Percentiles rank a stretch among this genome's conserved stretches.
Conservation (phyloP, 169 alveolate genomes). For the Eimeria zaria region DNA sequence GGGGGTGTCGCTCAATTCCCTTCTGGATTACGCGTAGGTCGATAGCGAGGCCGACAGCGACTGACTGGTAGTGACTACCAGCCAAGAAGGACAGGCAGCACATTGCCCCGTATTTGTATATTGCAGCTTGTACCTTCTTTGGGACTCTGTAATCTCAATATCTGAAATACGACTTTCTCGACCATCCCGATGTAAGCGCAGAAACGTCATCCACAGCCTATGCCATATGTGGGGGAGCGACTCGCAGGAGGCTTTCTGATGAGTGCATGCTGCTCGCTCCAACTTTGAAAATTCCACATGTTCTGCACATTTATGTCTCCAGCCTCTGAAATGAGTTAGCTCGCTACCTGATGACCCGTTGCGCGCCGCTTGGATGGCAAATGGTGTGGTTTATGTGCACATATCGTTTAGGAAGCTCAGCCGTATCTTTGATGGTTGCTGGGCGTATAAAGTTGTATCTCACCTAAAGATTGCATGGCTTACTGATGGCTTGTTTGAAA, state of each 20-base stretch:
- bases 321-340: not conserved
- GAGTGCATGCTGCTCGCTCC: not conserved
- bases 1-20: slow-evolving; percentile 59
- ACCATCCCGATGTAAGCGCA: not conserved
- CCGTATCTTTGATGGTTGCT: not conserved
- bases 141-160: not conserved
- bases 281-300: not conserved
- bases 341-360: not conserved
- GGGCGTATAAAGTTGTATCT: not conserved
- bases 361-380: not conserved
- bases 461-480: not conserved
- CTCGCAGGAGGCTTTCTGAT: not conserved
- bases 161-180: not conserved
- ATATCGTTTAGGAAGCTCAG: not conserved
- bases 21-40: slow-evolving; percentile 1
- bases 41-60: slow-evolving; percentile 70
- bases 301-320: not conserved
- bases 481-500: not conserved
- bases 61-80: slow-evolving; percentile 10
- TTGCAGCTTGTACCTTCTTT: not conserved
- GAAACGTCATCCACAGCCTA: not conserved
- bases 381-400: not conserved
- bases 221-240: slow-evolving; percentile 1
- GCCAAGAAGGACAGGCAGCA: slow-evolving; percentile 9
- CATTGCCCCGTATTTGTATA: slow-evolving; percentile 11